Base-by-base conservation (phyloP, 176 grass and related monocot species). In the Leersia perrieri region DNA sequence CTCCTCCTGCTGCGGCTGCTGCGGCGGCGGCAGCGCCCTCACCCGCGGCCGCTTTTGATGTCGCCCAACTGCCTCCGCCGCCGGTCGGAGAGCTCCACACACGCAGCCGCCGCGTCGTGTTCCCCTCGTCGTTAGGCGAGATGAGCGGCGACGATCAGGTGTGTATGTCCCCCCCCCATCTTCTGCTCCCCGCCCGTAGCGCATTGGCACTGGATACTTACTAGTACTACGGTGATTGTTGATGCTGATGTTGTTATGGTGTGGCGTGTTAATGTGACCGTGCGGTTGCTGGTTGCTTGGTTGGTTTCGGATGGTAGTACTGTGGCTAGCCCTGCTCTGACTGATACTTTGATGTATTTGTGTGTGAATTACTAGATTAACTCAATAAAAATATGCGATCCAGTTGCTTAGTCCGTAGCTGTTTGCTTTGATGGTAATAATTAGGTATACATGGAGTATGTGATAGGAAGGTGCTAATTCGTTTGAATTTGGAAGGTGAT, bases 61-160 rank as follows among this genome's bases (percentile, higher is more conserved):
- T 89, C 87, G 81, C 82, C 57, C 78, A 33, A 71, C 77, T 57
- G 82, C 87, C 64, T 33, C 82, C 77, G 55, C 76, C 76, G 68
- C 18, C 69, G 84, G 84, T 86, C 76, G 84, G 76, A 57, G 58
- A 86, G 60, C 36, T 69, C n/a, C n/a, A n/a, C n/a, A n/a, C n/a
- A n/a, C n/a, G n/a, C n/a, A n/a, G n/a, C n/a, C n/a, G n/a, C 25
- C 14, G 26, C 30, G 77, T 66, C 22, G 27, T 66, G 57, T 11
- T 42, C 65, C 16, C 42, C 33, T 33, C 49, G 5, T 2, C 1
- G 2, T 53, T 84, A 79, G 88, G 45, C 75, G 75, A 83, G 69
- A 90, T 90, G 88, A 90, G 51, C 75, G 74, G 88, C 73, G 83
- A 45, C 68, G 74, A 90, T 38, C 57, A 89, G 88, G 88, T 89